Evolutionary conservation across 345 rosid genomes (phyloP).

Genomic region (Linum trigynum): DNA sequence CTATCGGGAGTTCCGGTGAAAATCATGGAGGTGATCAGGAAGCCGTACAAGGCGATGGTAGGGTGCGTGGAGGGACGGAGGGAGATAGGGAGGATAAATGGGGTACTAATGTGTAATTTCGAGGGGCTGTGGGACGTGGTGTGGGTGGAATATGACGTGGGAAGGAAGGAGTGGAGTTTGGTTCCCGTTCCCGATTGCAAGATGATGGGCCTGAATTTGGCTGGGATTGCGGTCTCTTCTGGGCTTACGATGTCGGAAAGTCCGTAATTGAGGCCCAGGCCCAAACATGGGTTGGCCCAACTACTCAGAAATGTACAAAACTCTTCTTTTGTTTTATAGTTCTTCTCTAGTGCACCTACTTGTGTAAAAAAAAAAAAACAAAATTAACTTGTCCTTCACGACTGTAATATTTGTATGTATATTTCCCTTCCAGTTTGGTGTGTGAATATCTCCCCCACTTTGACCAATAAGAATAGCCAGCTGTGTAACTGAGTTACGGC

Average conservation of each 20-base stretch:
- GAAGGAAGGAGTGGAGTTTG: constrained; percentile 34
- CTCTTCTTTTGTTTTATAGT: too few relatives aligned
- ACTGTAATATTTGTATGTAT: too few relatives aligned
- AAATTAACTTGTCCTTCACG: too few relatives aligned
- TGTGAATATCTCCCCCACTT: too few relatives aligned
- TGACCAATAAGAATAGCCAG: too few relatives aligned
- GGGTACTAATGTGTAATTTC: constrained; percentile 42
- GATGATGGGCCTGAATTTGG: constrained; percentile 64
- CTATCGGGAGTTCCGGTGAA: constrained; percentile 35
- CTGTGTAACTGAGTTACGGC: too few relatives aligned
- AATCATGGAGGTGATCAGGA: constrained; percentile 28
- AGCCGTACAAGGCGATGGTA: constrained; percentile 47
- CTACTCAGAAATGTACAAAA: too few relatives aligned
- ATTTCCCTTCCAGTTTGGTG: too few relatives aligned
- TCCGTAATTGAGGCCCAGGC: too few relatives aligned
- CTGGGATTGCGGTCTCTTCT: constrained; percentile 57
- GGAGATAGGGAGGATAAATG: constrained; percentile 28
- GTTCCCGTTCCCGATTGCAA: constrained; percentile 41
- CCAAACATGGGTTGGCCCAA: too few relatives aligned
- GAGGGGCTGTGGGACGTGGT: constrained; percentile 55
- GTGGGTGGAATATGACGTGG: constrained; percentile 42
- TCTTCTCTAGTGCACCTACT: too few relatives aligned
- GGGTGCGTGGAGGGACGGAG: constrained; percentile 55
- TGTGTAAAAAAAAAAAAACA: too few relatives aligned
- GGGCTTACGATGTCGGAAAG: constrained; percentile 37